These are phyloP conservation scores for Dacryopinax spathularia DNA, from an alignment of 768 basidiomycete genomes.

Conservation along the genomic window DNA sequence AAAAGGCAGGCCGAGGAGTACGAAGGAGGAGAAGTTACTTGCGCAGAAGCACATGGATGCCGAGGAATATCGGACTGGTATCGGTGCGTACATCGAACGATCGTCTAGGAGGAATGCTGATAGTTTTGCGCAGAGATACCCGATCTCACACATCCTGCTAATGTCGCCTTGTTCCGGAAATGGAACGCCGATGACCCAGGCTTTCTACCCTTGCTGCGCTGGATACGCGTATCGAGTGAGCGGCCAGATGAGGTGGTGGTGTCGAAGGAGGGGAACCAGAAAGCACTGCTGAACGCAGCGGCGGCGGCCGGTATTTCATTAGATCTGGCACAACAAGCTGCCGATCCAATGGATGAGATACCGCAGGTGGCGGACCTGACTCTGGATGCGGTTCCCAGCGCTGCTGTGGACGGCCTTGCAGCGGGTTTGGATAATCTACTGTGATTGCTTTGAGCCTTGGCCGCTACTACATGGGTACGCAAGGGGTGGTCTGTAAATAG, in stretches of 20 bases:
- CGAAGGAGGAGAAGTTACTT: slow-evolving; percentile 51
- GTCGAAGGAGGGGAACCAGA: slow-evolving; percentile 48
- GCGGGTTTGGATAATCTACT: background rate
- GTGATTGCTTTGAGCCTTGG: slow-evolving; percentile 1
- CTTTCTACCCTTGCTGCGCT: slow-evolving; percentile 56
- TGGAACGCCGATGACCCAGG: slow-evolving; percentile 70
- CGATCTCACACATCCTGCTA: slow-evolving; percentile 60
- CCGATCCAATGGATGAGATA: background rate
- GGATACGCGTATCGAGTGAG: slow-evolving; percentile 56
- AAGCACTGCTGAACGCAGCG: background rate
- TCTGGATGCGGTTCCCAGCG: background rate
- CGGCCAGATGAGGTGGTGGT: slow-evolving; percentile 36
- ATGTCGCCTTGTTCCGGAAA: slow-evolving; percentile 51
- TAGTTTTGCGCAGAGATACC: slow-evolving; percentile 43
- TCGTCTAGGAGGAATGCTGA: background rate
- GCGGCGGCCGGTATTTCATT: background rate
- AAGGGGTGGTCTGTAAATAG: background rate
- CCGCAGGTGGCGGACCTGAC: background rate
- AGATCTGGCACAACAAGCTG: background rate
- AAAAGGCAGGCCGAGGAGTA: slow-evolving; percentile 62
- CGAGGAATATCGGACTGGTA: slow-evolving; percentile 64
- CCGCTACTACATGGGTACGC: background rate
- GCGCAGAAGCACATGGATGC: slow-evolving; percentile 52
- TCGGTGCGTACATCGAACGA: slow-evolving; percentile 39
- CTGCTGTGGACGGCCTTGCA: background rate